phyloP scores from a whole-genome alignment of 2,329 filamentous ascomycete genomes.

The Diaporthe humulicola region DNA sequence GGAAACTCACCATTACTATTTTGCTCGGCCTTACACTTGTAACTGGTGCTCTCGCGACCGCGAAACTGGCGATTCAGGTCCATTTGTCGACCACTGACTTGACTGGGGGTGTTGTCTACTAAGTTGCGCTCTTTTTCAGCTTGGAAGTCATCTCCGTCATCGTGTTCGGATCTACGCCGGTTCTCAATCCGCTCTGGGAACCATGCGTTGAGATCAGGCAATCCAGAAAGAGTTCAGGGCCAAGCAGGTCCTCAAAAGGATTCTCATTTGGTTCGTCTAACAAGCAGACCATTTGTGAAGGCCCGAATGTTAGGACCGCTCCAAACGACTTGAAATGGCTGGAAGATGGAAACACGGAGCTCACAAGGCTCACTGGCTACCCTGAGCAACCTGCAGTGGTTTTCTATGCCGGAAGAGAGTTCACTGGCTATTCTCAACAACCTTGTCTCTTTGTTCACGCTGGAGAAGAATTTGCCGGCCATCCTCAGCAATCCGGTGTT shows the following conservation, averaged over 20 bases:
- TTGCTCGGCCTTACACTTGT: not conserved
- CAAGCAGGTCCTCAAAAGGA: not conserved
- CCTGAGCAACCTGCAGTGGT: not conserved
- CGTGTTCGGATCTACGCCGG: not conserved
- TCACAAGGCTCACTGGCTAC: not conserved
- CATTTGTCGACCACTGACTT: not conserved
- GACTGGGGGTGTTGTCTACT: not conserved
- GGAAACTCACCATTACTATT: not conserved
- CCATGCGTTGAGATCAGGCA: not conserved
- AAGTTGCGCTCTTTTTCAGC: not conserved
- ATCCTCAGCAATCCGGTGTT: too few relatives aligned
- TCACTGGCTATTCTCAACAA: not conserved
- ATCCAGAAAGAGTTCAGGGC: not conserved
- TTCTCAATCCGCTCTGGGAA: not conserved
- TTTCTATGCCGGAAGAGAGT: not conserved
- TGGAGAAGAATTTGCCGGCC: too few relatives aligned
- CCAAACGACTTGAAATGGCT: not conserved
- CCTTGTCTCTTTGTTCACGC: too few relatives aligned
- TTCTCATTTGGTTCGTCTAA: not conserved
- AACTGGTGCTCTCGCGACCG: not conserved
- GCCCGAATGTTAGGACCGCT: not conserved
- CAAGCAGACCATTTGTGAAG: not conserved
- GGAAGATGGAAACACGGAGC: not conserved
- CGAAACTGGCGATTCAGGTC: not conserved
- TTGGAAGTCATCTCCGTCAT: slow-evolving; percentile 6